A percentile compares a stretch with the other conserved stretches of the same genome.
Evolutionary conservation across 441 rosid species (phyloP).

Genomic region (Breynia disticha): DNA sequence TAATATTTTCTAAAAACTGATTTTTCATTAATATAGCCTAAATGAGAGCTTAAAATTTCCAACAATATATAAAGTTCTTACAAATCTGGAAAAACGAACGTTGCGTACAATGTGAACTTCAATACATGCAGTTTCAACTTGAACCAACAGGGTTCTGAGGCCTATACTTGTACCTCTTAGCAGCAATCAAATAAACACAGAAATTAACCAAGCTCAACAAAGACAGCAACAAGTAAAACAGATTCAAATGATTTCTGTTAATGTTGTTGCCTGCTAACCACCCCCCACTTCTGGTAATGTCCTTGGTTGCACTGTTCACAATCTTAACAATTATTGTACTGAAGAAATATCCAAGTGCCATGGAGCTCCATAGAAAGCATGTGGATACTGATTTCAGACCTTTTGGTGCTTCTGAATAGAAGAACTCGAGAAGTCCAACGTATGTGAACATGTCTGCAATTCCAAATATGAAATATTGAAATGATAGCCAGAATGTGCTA

Average conservation of each 20-base stretch:
- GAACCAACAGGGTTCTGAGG: slow-evolving; percentile 13
- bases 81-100: too few relatives aligned
- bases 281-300: slow-evolving; percentile 31
- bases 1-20: too few relatives aligned
- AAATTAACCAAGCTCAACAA: slow-evolving; percentile 42
- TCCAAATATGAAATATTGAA: slow-evolving; percentile 54
- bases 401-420: slow-evolving; percentile 53
- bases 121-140: slow-evolving; percentile 1
- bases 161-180: slow-evolving; percentile 39
- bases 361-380: slow-evolving; percentile 55
- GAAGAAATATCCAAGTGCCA: slow-evolving; percentile 46
- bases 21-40: too few relatives aligned
- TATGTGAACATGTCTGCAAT: slow-evolving; percentile 54
- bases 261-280: slow-evolving; percentile 59
- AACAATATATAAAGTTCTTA: too few relatives aligned
- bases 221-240: slow-evolving; percentile 41
- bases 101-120: too few relatives aligned
- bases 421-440: slow-evolving; percentile 47
- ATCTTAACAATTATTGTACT: slow-evolving; percentile 40
- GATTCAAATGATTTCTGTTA: slow-evolving; percentile 49
- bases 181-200: slow-evolving; percentile 31
- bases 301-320: slow-evolving; percentile 36
- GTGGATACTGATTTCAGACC: slow-evolving; percentile 41
- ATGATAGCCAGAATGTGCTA: slow-evolving; percentile 41
- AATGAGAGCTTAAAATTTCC: too few relatives aligned